These are phyloP conservation scores for Alternaria metachromatica DNA, from an alignment of 2,329 filamentous ascomycete species.

Conservation along the genomic window DNA sequence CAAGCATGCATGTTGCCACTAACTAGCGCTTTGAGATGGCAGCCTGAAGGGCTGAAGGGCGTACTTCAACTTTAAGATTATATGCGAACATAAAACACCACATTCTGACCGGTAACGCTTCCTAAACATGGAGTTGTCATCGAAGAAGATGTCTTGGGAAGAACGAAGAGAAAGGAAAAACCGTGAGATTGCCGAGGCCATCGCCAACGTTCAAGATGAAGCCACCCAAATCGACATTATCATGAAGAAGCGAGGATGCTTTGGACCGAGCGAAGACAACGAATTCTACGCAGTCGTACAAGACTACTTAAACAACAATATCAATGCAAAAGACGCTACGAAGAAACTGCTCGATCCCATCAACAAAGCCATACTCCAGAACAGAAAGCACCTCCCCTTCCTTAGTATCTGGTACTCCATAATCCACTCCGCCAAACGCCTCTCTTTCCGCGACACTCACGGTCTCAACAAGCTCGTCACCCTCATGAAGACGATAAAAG, in stretches of 20 bases:
- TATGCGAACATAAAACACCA: background rate
- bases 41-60: conserved; percentile 5
- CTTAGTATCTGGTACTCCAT: background rate
- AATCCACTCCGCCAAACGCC: conserved; percentile 6
- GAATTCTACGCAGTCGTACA: background rate
- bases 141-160: background rate
- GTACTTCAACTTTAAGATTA: background rate
- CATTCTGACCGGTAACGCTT: too few relatives aligned
- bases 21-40: background rate
- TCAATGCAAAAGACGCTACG: background rate
- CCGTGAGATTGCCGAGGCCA: background rate
- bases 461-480: background rate
- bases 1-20: background rate
- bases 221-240: conserved; percentile 4
- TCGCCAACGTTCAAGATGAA: conserved; percentile 2
- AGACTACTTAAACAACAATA: background rate
- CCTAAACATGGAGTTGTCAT: too few relatives aligned
- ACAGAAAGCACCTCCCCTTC: background rate
- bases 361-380: background rate
- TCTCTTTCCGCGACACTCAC: background rate
- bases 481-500: background rate
- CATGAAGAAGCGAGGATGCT: conserved; percentile 1
- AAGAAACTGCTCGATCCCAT: background rate
- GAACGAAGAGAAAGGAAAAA: background rate
- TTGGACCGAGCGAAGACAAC: background rate